A percentile compares a stretch with the other conserved stretches of the same genome.
These are phyloP conservation scores for Lojkania enalia DNA, from an alignment of 2,329 filamentous ascomycete genomes.

Conservation along the genomic window DNA sequence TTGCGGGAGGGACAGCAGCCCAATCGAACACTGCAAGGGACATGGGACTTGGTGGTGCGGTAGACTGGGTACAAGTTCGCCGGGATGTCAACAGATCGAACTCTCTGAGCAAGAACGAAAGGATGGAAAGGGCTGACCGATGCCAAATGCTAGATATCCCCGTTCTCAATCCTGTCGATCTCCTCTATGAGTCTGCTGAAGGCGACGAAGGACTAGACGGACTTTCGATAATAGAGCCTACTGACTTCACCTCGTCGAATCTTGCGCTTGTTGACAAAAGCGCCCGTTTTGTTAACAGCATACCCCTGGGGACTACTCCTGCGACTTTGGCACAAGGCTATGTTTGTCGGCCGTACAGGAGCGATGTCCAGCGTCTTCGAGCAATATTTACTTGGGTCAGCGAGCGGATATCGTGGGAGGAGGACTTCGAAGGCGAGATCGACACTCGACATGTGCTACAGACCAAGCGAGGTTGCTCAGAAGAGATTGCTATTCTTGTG, in stretches of 20 bases:
- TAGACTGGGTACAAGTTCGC: slow-evolving; percentile 97
- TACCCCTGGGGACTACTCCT: slow-evolving; percentile 81
- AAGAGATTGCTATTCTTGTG: slow-evolving; percentile 88
- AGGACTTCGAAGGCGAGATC: slow-evolving; percentile 83
- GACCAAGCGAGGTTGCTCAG: slow-evolving; percentile 77
- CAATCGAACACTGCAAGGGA: slow-evolving; percentile 61
- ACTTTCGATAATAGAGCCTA: slow-evolving; percentile 76
- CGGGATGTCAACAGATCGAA: slow-evolving; percentile 95
- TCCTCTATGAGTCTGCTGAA: slow-evolving; percentile 80
- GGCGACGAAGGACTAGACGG: slow-evolving; percentile 90
- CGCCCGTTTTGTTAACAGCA: slow-evolving; percentile 81
- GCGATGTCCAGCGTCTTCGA: slow-evolving; percentile 86
- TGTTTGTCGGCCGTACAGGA: slow-evolving; percentile 90
- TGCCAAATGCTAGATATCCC: slow-evolving; percentile 95
- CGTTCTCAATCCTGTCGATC: slow-evolving; percentile 85
- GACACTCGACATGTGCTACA: slow-evolving; percentile 85
- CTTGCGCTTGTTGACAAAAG: slow-evolving; percentile 92
- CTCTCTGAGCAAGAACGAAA: slow-evolving; percentile 86
- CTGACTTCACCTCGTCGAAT: slow-evolving; percentile 79
- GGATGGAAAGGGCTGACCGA: slow-evolving; percentile 79
- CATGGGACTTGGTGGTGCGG: slow-evolving; percentile 65
- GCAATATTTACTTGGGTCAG: slow-evolving; percentile 97
- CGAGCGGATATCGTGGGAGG: slow-evolving; percentile 95
- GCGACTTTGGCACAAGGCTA: slow-evolving; percentile 85
- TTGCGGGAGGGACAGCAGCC: slow-evolving; percentile 54